Conservation (phyloP, 1,284 basidiomycete species). For the Schizophyllum commune region DNA sequence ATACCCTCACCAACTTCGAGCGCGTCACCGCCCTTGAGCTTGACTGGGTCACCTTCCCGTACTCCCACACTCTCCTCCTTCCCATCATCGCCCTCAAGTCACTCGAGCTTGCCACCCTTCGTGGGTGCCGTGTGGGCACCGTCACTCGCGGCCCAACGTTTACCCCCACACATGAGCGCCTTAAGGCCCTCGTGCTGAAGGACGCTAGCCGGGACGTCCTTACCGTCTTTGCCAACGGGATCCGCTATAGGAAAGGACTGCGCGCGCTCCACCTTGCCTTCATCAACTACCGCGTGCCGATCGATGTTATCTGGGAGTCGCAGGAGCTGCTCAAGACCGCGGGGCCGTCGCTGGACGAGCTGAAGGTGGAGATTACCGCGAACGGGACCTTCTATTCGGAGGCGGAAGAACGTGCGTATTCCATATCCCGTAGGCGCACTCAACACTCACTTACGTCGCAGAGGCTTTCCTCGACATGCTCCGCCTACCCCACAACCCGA, state of each 20-base stretch:
- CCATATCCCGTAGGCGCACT: background rate
- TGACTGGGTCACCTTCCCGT: background rate
- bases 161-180: background rate
- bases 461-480: background rate
- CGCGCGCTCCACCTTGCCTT: background rate
- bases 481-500: background rate
- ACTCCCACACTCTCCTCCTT: background rate
- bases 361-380: background rate
- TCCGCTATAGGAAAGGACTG: background rate
- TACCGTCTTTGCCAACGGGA: background rate
- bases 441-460: background rate
- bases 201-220: background rate
- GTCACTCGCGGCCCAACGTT: background rate
- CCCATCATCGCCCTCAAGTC: background rate
- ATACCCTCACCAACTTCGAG: background rate
- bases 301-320: background rate
- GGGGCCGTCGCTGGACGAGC: background rate
- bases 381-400: background rate
- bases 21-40: background rate
- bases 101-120: background rate
- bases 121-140: background rate
- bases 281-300: background rate
- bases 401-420: background rate
- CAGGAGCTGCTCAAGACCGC: background rate
- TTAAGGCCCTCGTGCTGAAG: background rate